Conservation (phyloP, 106 monocot genomes). For the Triglochin maritima region DNA sequence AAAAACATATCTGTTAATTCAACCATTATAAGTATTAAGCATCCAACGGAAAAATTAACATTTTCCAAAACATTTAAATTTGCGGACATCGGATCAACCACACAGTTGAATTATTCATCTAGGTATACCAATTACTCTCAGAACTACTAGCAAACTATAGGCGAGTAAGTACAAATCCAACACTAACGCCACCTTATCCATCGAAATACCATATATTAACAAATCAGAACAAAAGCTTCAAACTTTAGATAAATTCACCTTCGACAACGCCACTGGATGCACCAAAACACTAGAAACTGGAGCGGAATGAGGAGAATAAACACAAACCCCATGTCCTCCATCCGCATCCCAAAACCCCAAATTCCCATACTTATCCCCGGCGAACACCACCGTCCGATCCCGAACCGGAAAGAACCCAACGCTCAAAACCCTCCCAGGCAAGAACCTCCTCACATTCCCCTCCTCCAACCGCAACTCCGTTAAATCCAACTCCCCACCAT, state of each 20-base stretch:
- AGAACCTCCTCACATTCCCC: constrained; percentile 34
- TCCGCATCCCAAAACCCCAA: constrained; percentile 71
- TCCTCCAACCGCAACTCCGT: constrained; percentile 16
- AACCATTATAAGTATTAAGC: no score
- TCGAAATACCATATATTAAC: background rate
- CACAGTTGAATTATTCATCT: no score
- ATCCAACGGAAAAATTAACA: no score
- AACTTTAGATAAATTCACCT: constrained; percentile 17
- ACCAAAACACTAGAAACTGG: constrained; percentile 48
- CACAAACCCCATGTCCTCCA: constrained; percentile 25
- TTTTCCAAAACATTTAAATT: no score
- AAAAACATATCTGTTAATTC: no score
- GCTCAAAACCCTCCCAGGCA: constrained; percentile 31
- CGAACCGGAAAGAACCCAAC: constrained; percentile 45
- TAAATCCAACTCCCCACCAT: constrained; percentile 13
- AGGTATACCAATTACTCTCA: background rate
- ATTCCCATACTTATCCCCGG: constrained; percentile 42
- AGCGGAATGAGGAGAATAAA: constrained; percentile 39
- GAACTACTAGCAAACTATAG: background rate
- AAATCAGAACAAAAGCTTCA: background rate
- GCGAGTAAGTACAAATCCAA: background rate
- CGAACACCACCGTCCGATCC: constrained; percentile 32
- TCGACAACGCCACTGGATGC: constrained; percentile 27
- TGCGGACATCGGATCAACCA: no score
- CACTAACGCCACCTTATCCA: background rate